Evolutionary conservation across 345 rosid genomes (phyloP).

Genomic region (Euphorbia lathyris): DNA sequence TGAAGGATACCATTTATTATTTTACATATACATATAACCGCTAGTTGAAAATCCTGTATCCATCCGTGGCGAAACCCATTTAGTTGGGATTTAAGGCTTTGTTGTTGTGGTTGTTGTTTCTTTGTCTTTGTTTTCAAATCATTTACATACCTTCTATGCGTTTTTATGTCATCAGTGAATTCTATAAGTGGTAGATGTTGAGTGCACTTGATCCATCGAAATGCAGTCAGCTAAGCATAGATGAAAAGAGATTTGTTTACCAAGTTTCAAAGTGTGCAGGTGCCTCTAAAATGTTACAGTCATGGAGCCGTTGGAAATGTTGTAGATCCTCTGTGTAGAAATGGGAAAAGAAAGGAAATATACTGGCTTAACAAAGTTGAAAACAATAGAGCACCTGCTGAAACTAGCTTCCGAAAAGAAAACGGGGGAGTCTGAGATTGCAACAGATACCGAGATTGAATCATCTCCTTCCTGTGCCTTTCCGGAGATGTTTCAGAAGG

Average conservation of each 20-base stretch:
- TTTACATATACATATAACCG: no score
- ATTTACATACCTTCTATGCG: no score
- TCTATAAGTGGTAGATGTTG: not conserved
- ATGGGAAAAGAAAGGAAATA: conserved; percentile 99
- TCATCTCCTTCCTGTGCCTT: conserved; percentile 31
- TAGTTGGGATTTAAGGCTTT: no score
- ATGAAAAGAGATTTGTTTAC: conserved; percentile 78
- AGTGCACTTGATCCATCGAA: conserved; percentile 25
- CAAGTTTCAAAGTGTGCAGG: conserved; percentile 62
- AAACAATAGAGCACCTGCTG: conserved; percentile 82
- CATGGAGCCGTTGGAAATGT: conserved; percentile 91
- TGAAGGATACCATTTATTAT: no score
- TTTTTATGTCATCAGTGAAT: not conserved
- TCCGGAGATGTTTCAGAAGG: conserved; percentile 48
- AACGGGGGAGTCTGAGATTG: conserved; percentile 37
- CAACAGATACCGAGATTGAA: conserved; percentile 33
- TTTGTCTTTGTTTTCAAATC: not conserved
- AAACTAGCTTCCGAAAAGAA: conserved; percentile 69
- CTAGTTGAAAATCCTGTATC: no score
- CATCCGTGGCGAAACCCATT: no score
- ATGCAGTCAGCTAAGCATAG: conserved; percentile 43
- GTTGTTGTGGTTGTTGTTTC: not conserved
- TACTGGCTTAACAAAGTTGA: conserved; percentile 82
- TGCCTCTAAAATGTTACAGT: conserved; percentile 66
- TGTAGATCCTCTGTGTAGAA: conserved; percentile 85